Evolutionary conservation across 2,329 filamentous ascomycete genomes (phyloP), one percentile per base, ranked within the genome.

Genomic region (Cladosporium oxysporum): DNA sequence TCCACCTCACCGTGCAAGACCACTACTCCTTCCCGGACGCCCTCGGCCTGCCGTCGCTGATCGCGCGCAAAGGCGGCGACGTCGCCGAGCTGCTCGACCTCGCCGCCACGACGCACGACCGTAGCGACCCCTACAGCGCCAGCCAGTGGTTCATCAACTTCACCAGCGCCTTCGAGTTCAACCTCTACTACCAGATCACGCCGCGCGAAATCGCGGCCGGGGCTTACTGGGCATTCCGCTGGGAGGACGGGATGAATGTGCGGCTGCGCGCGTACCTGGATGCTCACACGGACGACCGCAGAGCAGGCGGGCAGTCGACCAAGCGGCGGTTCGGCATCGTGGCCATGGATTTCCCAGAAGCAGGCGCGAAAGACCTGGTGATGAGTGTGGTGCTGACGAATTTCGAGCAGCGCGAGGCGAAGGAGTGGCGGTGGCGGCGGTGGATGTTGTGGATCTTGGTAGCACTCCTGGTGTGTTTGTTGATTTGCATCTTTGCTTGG

Each of bases 201-300:
- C 76, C 76, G 1, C 69, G 70, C 6, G 69, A 79, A 72, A 78
- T 83, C 47, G 81, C 81, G 0, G 74, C 82, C 1, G 81, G 81
- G 7, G 81, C 78, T 0, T 80, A 79, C 69, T 79, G 76, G 68
- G 71, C 72, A 44, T 78, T 81, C 59, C 72, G 74, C 41, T 83
- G 80, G 78, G 77, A 81, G 35, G 72, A 75, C 21, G 81, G 81
- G 21, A 80, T 83, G 71, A 83, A 83, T 66, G 72, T 75, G 3
- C 69, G 76, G 8, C 71, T 80, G 5, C 70, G 75, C n/a, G 75
- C 72, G 5, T 80, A 75, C 31, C 58, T 76, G 58, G 61, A 53
- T n/a, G 33, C 59, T 12, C 59, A 62, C 29, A 23, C 47, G 21
- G 60, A 62, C 5, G 60, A 62, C 66, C 14, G 37, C 37, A 23